Percentiles rank a stretch among this genome's conserved stretches.
phyloP scores from a whole-genome alignment of 257 asterid species.

The Plantago elongata region DNA sequence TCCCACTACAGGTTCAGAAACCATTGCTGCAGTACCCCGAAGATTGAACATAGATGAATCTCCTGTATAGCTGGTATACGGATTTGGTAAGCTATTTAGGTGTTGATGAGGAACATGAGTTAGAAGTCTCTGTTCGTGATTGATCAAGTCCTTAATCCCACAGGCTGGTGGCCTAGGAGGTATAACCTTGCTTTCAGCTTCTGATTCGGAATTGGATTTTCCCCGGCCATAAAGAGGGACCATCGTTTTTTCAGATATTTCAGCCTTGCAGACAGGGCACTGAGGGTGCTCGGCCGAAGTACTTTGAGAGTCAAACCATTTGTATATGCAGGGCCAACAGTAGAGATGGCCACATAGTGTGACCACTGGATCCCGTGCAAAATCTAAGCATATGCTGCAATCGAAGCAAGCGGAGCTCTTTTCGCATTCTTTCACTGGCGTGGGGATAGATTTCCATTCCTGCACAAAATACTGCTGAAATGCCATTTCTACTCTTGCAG shows the following conservation, averaged over 20 bases:
- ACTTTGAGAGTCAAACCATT: conserved; percentile 54
- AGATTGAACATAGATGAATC: conserved; percentile 20
- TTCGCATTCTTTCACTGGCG: conserved; percentile 34
- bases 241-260: conserved; percentile 52
- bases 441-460: conserved; percentile 49
- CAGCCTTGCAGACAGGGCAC: conserved; percentile 88
- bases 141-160: conserved; percentile 33
- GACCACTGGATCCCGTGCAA: conserved; percentile 69
- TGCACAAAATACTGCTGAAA: conserved; percentile 44
- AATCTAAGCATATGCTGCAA: conserved; percentile 80
- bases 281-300: conserved; percentile 33
- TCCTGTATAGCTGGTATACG: conserved; percentile 14
- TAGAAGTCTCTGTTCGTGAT: conserved; percentile 17
- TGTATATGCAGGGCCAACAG: conserved; percentile 93
- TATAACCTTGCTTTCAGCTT: conserved; percentile 33
- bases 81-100: conserved; percentile 15
- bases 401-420: conserved; percentile 56
- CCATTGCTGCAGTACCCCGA: conserved; percentile 21
- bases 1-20: conserved; percentile 37
- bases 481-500: conserved; percentile 34
- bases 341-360: conserved; percentile 88
- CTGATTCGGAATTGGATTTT: conserved; percentile 35
- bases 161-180: conserved; percentile 73
- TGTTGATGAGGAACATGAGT: conserved; percentile 23
- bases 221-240: conserved; percentile 83